Conservation (phyloP, 2,329 filamentous ascomycete species). For the Fusarium sp. region DNA sequence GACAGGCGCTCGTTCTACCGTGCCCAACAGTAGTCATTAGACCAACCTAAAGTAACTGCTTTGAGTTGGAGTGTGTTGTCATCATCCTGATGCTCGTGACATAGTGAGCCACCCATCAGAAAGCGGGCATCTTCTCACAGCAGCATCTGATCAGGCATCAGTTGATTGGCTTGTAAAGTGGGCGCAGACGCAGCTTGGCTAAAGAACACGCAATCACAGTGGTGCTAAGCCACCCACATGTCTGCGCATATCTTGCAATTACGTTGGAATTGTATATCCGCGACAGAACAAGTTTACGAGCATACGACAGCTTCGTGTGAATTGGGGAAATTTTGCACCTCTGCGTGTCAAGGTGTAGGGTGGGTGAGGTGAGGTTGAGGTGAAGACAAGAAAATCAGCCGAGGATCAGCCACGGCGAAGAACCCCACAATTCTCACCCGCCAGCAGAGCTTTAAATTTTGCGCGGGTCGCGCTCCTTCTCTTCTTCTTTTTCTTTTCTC, state of each 20-base stretch:
- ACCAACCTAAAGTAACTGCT: not conserved
- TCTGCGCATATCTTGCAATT: not conserved
- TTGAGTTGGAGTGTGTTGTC: not conserved
- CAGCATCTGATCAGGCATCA: not conserved
- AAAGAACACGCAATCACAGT: not conserved
- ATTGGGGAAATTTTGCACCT: not conserved
- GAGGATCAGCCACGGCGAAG: conserved; percentile 42
- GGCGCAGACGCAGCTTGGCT: not conserved
- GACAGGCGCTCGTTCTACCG: not conserved
- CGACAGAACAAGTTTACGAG: not conserved
- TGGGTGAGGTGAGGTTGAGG: not conserved
- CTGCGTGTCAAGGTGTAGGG: not conserved
- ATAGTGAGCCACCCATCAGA: not conserved
- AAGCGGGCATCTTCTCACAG: not conserved
- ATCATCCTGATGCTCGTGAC: not conserved
- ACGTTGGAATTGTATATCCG: not conserved
- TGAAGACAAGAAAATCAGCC: conserved; percentile 31
- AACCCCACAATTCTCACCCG: conserved; percentile 38
- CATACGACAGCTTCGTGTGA: not conserved
- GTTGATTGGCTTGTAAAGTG: not conserved
- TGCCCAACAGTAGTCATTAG: not conserved
- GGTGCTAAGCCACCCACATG: not conserved
- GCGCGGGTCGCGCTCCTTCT: conserved; percentile 42
- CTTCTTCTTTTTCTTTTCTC: conserved; percentile 60
- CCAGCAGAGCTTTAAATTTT: conserved; percentile 52